Conservation (phyloP, 176 grass and related monocot species). For the Oryza meridionalis region DNA sequence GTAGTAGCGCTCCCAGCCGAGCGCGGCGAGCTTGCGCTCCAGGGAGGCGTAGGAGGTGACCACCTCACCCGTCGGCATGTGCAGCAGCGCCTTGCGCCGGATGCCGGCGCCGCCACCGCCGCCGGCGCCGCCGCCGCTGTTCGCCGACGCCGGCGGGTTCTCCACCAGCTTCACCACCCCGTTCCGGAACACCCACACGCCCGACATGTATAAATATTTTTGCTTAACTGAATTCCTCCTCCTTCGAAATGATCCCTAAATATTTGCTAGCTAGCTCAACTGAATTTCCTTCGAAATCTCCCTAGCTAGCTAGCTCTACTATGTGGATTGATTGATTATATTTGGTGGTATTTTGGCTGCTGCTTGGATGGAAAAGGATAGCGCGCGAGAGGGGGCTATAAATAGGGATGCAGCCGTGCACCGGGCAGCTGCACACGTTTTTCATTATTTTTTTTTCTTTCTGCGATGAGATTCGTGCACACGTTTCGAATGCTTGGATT, state of each 20-base stretch:
- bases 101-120: not conserved
- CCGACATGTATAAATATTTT: slow-evolving; percentile 48
- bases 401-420: slow-evolving; percentile 2
- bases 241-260: too few species aligned
- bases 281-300: not conserved
- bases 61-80: slow-evolving; percentile 70
- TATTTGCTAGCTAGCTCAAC: not conserved
- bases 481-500: not conserved
- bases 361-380: slow-evolving; percentile 29
- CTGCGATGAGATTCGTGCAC: not conserved
- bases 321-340: not conserved
- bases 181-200: slow-evolving; percentile 96
- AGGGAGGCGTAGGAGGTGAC: slow-evolving; percentile 70
- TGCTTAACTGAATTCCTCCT: not conserved
- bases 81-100: slow-evolving; percentile 71
- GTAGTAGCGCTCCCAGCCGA: slow-evolving; percentile 92
- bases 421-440: not conserved
- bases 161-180: slow-evolving; percentile 81
- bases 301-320: not conserved
- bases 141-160: slow-evolving; percentile 45
- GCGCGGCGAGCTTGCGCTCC: slow-evolving; percentile 65
- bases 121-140: not conserved
- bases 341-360: slow-evolving; percentile 1
- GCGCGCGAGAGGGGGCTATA: slow-evolving; percentile 12
- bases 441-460: not conserved